Percentiles rank a stretch among this genome's conserved stretches.
Evolutionary conservation across 176 grass and related monocot genomes (phyloP).

Genomic region (Hordeum vulgare): DNA sequence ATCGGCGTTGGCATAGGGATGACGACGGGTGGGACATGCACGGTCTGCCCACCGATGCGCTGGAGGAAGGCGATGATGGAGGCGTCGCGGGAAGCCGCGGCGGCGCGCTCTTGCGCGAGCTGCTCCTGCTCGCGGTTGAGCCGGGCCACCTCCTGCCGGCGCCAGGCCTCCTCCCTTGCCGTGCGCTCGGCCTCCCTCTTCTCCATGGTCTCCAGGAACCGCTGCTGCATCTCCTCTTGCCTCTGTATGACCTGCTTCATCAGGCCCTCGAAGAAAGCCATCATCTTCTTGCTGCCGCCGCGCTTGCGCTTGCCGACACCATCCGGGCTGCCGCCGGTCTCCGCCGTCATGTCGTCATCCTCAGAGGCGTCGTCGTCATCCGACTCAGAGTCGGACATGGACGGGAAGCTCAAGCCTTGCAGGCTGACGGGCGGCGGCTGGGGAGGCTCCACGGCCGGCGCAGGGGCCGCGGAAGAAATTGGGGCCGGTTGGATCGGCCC

Average conservation of each 20-base stretch:
- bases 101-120: constrained; percentile 70
- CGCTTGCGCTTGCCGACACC: constrained; percentile 47
- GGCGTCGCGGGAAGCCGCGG: constrained; percentile 67
- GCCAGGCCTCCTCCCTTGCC: constrained; percentile 82
- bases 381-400: constrained; percentile 69
- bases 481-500: constrained; percentile 36
- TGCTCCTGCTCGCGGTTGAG: constrained; percentile 83
- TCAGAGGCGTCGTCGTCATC: constrained; percentile 43
- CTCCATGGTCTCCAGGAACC: constrained; percentile 85
- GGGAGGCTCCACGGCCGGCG: constrained; percentile 7
- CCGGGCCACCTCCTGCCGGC: constrained; percentile 79
- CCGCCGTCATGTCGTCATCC: constrained; percentile 63
- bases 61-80: constrained; percentile 79
- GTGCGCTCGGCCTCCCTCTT: constrained; percentile 77
- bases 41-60: constrained; percentile 56
- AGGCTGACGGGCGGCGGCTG: constrained; percentile 24
- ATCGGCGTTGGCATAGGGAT: background rate
- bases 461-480: constrained; percentile 38
- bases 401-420: constrained; percentile 64
- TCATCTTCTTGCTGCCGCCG: constrained; percentile 54
- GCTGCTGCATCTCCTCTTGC: constrained; percentile 83
- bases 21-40: constrained; percentile 19
- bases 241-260: constrained; percentile 70
- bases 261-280: constrained; percentile 79
- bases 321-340: constrained; percentile 47